Base-by-base conservation (phyloP, 352 stramenopile genomes). In the Globisporangium parvum region DNA sequence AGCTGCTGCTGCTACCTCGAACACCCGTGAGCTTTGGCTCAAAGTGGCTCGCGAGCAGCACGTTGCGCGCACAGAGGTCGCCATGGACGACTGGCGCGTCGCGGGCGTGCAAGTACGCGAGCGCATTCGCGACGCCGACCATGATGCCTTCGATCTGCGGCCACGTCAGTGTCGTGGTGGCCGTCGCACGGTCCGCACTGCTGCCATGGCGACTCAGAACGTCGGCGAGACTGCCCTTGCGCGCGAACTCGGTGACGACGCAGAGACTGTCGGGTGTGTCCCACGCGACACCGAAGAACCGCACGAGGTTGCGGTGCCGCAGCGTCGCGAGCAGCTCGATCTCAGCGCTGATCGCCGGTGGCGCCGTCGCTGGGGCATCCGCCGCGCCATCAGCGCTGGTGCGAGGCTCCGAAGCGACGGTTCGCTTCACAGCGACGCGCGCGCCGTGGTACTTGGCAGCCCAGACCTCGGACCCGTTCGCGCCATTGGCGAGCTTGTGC, bases 31-130 rank as follows among this genome's bases (percentile, higher is more conserved):
- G 37, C 47, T 60, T 60, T 47, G 54, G 23, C 37, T 54, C 46
- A 12, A 42, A 60, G 31, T 48, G 54, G 2, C 46, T 60, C 18
- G 54, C 47, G 9, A 81, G 44, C 48, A 85, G 42, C 39, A 85
- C 71, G 61, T 85, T 85, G 50, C 62, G 71, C 35, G 71, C 78
- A 21, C 71, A 73, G 23, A 84, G 62, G 21, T 79, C 67, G 18
- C 71, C 69, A 37, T 81, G 74, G 15, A 75, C 46, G 23, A 85
- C 59, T 1, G 45, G 23, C 44, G 62, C 66, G 47, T 45, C 42
- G 44, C 81, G 64, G 15, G 71, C 69, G 55, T 91, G 77, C 47
- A 91, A 57, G 40, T 88, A 88, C 26, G 72, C 73, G 14, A 91
- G 63, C 17, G 69, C 77, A 39, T 80, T 61, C 2, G 71, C 66